Evolutionary conservation across 495 filamentous ascomycete species (phyloP).

Genomic region (Aspergillus ostianus): DNA sequence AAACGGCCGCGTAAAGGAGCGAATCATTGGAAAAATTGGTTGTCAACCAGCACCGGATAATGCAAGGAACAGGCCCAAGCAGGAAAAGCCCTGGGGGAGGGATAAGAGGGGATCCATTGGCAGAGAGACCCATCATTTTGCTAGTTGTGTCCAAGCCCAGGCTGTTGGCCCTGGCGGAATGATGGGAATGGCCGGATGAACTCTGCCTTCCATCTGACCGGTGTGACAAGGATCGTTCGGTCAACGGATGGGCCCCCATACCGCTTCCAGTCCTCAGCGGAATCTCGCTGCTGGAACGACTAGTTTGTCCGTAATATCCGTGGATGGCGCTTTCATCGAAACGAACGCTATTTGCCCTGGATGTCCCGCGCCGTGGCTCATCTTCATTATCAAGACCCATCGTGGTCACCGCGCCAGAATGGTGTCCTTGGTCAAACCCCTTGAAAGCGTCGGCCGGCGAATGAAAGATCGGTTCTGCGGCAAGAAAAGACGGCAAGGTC

Average conservation of each 20-base stretch:
- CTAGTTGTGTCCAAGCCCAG: conserved; percentile 70
- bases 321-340: conserved; percentile 97
- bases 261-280: conserved; percentile 76
- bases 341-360: conserved; percentile 95
- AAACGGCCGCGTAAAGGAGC: conserved; percentile 86
- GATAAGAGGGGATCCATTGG: conserved; percentile 64
- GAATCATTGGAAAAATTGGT: conserved; percentile 81
- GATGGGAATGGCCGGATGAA: conserved; percentile 78
- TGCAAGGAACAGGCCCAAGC: conserved; percentile 82
- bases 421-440: conserved; percentile 78
- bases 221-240: conserved; percentile 86
- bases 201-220: conserved; percentile 97
- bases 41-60: conserved; percentile 93
- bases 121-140: conserved; percentile 60
- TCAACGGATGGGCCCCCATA: conserved; percentile 77
- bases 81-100: conserved; percentile 80
- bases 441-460: conserved; percentile 75
- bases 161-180: conserved; percentile 81
- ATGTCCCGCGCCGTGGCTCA: conserved; percentile 87
- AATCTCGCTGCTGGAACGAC: conserved; percentile 75
- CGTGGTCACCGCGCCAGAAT: conserved; percentile 63
- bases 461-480: conserved; percentile 68
- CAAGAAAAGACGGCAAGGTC: conserved; percentile 7
- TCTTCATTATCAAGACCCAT: conserved; percentile 85
- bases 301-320: conserved; percentile 80